phyloP scores from a whole-genome alignment of 2,329 filamentous ascomycete genomes.

The Parastagonospora nodorum region DNA sequence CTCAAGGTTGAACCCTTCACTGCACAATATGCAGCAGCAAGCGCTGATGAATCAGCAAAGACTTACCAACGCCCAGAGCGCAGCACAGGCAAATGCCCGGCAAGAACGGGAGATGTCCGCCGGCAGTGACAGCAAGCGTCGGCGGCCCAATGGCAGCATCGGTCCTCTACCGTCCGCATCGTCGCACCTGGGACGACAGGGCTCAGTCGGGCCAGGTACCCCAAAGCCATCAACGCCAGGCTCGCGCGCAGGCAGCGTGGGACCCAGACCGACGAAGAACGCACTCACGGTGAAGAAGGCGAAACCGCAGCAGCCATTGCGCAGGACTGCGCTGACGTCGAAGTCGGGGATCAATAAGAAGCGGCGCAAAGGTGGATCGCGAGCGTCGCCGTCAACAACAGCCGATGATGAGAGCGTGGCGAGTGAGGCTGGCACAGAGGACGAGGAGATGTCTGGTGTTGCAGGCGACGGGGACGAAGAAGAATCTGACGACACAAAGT shows the following conservation, averaged over 20 bases:
- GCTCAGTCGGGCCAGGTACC: conserved; percentile 66
- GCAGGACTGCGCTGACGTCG: conserved; percentile 42
- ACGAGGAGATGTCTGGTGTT: conserved; percentile 58
- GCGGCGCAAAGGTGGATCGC: conserved; percentile 42
- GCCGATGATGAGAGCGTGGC: conserved; percentile 60
- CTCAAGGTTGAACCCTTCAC: conserved; percentile 33
- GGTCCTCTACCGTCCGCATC: conserved; percentile 58
- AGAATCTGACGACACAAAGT: conserved; percentile 75
- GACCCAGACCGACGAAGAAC: conserved; percentile 56
- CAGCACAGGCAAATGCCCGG: conserved; percentile 38
- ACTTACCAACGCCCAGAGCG: conserved; percentile 41
- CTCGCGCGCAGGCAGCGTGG: conserved; percentile 64
- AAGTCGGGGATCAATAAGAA: conserved; percentile 46
- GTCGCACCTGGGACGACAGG: conserved; percentile 63
- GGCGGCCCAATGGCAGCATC: conserved; percentile 60
- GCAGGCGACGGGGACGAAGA: conserved; percentile 58
- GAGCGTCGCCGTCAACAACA: conserved; percentile 50
- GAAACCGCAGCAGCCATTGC: conserved; percentile 57
- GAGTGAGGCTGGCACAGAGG: conserved; percentile 49
- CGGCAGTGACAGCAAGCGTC: conserved; percentile 62
- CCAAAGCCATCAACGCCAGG: conserved; percentile 62
- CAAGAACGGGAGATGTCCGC: conserved; percentile 60
- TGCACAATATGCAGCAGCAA: conserved; percentile 45
- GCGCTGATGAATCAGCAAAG: conserved; percentile 45
- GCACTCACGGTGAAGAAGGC: conserved; percentile 58